A percentile compares a stretch with the other conserved stretches of the same genome.
Conservation (phyloP, 257 asterid species). For the Fraxinus excelsior region DNA sequence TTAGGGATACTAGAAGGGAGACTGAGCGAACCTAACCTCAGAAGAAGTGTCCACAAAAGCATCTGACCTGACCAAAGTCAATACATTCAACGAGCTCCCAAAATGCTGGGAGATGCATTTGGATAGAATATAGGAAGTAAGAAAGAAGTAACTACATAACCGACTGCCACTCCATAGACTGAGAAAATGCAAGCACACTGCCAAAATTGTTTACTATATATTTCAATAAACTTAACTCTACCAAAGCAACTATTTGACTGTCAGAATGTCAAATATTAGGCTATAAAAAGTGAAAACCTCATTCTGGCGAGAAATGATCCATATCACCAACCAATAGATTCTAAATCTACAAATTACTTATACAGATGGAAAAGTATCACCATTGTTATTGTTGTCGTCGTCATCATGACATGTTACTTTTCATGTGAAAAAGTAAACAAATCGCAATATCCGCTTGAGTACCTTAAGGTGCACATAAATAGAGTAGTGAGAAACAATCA, state of each 20-base stretch:
- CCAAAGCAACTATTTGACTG: not conserved
- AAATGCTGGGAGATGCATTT: too few relatives aligned
- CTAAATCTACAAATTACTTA: not conserved
- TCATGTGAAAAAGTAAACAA: not conserved
- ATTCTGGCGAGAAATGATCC: not conserved
- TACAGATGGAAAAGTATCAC: too few relatives aligned
- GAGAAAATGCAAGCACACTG: too few relatives aligned
- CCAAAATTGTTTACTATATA: too few relatives aligned
- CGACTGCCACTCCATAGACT: too few relatives aligned
- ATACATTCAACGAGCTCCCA: too few relatives aligned
- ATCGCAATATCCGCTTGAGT: not conserved
- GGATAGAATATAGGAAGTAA: too few relatives aligned
- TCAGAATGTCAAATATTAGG: not conserved
- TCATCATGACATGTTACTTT: not conserved
- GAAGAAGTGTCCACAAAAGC: too few relatives aligned
- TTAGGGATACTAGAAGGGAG: too few relatives aligned
- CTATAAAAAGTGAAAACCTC: not conserved
- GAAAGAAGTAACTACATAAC: too few relatives aligned
- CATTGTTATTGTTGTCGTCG: not conserved
- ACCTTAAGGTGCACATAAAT: not conserved
- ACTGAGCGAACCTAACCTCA: too few relatives aligned
- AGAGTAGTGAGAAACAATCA: not conserved
- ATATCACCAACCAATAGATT: not conserved
- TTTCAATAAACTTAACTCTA: not conserved
- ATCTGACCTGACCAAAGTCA: too few relatives aligned